Evolutionary conservation across 768 basidiomycete species (phyloP).

Genomic region (Candolleomyces aberdarensis): DNA sequence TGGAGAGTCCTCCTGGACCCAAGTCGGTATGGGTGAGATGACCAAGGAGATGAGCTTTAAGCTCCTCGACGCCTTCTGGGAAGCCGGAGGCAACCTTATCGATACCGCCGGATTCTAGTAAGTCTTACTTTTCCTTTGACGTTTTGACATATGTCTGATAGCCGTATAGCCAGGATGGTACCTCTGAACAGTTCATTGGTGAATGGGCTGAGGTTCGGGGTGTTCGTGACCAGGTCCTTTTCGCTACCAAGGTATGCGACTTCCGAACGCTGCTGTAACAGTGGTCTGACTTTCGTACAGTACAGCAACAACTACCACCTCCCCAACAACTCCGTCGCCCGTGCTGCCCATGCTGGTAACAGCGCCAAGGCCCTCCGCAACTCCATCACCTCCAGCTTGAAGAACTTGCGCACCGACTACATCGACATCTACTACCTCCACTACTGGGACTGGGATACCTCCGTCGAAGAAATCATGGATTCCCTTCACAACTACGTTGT

Average conservation of each 20-base stretch:
- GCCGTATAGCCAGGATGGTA: constrained; percentile 27
- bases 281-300: constrained; percentile 7
- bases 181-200: constrained; percentile 38
- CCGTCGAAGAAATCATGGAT: constrained; percentile 55
- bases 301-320: constrained; percentile 26
- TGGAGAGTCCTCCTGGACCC: constrained; percentile 38
- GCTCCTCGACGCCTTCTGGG: constrained; percentile 38
- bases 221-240: constrained; percentile 38
- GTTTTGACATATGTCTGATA: neutral
- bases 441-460: constrained; percentile 49
- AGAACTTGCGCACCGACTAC: constrained; percentile 38
- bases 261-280: neutral
- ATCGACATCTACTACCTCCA: constrained; percentile 38
- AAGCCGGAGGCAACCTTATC: constrained; percentile 42
- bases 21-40: constrained; percentile 28
- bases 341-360: constrained; percentile 35
- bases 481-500: constrained; percentile 47
- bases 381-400: constrained; percentile 36
- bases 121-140: constrained; percentile 3
- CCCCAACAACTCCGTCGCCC: constrained; percentile 24
- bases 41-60: constrained; percentile 36
- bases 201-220: constrained; percentile 39
- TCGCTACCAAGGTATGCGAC: constrained; percentile 27
- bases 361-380: constrained; percentile 35
- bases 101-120: constrained; percentile 40